phyloP scores from a whole-genome alignment of 1,139 yeast species.

The Barnettozyma hawaiiensis region DNA sequence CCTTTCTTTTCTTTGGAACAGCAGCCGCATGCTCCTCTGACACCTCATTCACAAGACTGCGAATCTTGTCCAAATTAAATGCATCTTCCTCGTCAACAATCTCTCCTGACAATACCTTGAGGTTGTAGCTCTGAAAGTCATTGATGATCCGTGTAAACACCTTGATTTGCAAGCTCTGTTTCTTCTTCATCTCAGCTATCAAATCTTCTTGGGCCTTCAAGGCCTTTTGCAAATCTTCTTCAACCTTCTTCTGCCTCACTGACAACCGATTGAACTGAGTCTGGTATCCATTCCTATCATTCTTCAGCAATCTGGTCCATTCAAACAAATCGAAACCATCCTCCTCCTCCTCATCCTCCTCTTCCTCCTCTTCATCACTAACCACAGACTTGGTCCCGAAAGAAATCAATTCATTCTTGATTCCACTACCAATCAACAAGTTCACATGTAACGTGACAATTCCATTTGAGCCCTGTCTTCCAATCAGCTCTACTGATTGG shows the following conservation, averaged over 20 bases:
- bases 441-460: conserved; percentile 2
- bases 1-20: conserved; percentile 7
- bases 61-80: conserved; percentile 18
- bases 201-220: conserved; percentile 20
- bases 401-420: conserved; percentile 13
- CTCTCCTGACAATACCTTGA: conserved; percentile 17
- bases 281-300: conserved; percentile 6
- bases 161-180: conserved; percentile 15
- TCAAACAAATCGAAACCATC: conserved; percentile 16
- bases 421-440: conserved; percentile 9
- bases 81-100: conserved; percentile 16
- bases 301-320: conserved; percentile 17
- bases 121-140: conserved; percentile 24
- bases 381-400: conserved; percentile 5
- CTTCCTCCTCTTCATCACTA: conserved; percentile 3
- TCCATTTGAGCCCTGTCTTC: conserved; percentile 3
- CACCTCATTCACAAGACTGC: conserved; percentile 9
- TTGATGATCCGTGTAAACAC: conserved; percentile 26
- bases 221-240: conserved; percentile 18
- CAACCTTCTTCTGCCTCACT: neutral
- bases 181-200: conserved; percentile 11
- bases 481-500: conserved; percentile 4
- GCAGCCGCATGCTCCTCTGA: conserved; percentile 2
- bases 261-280: neutral
- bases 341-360: conserved; percentile 8